Percentiles rank a stretch among this genome's conserved stretches.
These are phyloP conservation scores for Acrocalymma vagum DNA, from an alignment of 2,329 filamentous ascomycete species.

Conservation along the genomic window DNA sequence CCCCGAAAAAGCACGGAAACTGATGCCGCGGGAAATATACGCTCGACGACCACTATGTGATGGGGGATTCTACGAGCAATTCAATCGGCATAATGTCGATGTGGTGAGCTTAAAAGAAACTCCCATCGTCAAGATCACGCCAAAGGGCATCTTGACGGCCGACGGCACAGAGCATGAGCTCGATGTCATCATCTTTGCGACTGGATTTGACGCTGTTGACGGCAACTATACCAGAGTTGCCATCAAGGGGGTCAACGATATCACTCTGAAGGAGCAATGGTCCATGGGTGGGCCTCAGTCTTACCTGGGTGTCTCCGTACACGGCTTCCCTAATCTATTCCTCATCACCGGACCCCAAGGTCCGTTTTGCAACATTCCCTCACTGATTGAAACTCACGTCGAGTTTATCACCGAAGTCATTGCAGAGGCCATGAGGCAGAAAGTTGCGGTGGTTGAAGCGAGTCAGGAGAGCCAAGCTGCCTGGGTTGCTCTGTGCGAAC, in stretches of 20 bases:
- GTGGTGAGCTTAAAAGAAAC: constrained; percentile 49
- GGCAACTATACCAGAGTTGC: constrained; percentile 29
- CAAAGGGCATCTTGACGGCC: constrained; percentile 46
- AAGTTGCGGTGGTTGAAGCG: constrained; percentile 40
- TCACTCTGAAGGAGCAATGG: constrained; percentile 40
- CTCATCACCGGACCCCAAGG: constrained; percentile 49
- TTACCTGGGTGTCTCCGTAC: constrained; percentile 44
- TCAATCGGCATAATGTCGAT: constrained; percentile 48
- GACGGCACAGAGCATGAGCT: constrained; percentile 46
- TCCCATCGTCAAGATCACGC: constrained; percentile 40
- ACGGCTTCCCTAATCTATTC: constrained; percentile 37
- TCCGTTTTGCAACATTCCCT: constrained; percentile 50
- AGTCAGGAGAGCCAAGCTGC: constrained; percentile 42
- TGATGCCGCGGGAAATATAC: constrained; percentile 48
- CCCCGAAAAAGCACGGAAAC: constrained; percentile 50
- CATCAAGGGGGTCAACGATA: too few relatives aligned
- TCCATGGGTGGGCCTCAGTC: constrained; percentile 33
- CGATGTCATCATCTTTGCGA: constrained; percentile 49
- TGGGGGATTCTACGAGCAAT: constrained; percentile 51
- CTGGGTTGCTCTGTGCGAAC: constrained; percentile 44
- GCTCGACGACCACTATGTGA: constrained; percentile 52
- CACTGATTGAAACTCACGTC: constrained; percentile 47
- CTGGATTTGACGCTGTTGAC: constrained; percentile 54
- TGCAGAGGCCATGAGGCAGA: constrained; percentile 25
- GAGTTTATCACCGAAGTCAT: constrained; percentile 49